Conservation (phyloP, 2,329 filamentous ascomycete species). For the Beauveria sp. region DNA sequence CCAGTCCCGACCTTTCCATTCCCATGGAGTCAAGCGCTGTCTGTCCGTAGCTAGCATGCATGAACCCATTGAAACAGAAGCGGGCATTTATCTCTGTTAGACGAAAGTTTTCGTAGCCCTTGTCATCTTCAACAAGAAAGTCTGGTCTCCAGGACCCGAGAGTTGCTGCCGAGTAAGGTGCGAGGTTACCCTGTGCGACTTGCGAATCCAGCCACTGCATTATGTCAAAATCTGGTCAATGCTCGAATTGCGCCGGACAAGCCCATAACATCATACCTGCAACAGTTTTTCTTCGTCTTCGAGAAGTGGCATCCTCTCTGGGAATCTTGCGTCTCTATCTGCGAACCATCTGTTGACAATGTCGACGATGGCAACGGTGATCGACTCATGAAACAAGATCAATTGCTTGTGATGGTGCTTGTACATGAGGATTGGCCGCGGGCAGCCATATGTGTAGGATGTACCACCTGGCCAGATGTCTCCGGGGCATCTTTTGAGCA, state of each 20-base stretch:
- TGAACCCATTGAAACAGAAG: conserved; percentile 31
- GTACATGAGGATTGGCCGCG: not conserved
- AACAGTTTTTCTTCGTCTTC: not conserved
- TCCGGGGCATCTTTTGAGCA: not conserved
- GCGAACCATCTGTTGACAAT: not conserved
- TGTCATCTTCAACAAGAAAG: conserved; percentile 28
- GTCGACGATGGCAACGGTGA: not conserved
- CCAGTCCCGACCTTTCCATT: conserved; percentile 13
- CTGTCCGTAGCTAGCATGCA: conserved; percentile 25
- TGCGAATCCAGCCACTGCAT: conserved; percentile 14
- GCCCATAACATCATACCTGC: not conserved
- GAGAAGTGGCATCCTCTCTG: not conserved
- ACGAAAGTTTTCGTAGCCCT: conserved; percentile 19
- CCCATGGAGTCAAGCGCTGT: conserved; percentile 19
- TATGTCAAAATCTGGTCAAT: not conserved
- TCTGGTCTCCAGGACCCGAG: conserved; percentile 32
- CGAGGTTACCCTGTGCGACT: not conserved
- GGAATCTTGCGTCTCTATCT: not conserved
- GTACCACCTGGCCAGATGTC: not conserved
- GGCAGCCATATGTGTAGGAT: not conserved
- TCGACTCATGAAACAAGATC: not conserved
- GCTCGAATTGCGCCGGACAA: not conserved
- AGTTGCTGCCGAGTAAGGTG: not conserved
- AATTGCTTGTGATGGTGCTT: not conserved
- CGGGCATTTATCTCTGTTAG: conserved; percentile 36